Conservation (phyloP, 805 yeast species). For the Starmerella potacharoeniae region DNA sequence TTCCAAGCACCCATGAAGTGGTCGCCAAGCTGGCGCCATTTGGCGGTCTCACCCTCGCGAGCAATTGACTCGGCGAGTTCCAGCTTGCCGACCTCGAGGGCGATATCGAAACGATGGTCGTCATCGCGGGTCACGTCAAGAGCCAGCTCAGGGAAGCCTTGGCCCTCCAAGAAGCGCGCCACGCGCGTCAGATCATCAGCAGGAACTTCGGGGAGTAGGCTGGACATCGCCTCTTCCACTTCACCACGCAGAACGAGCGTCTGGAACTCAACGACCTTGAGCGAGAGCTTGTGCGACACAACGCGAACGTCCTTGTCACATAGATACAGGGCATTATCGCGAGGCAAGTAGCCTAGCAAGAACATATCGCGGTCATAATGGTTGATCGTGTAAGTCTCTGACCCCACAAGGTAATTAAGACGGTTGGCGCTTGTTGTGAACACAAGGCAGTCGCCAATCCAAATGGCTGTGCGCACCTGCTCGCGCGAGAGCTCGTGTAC, state of each 20-base stretch:
- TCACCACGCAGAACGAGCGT: constrained; percentile 93
- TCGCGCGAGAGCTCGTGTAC: constrained; percentile 65
- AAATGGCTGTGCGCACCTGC: constrained; percentile 72
- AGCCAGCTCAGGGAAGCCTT: constrained; percentile 78
- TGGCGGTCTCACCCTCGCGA: constrained; percentile 30
- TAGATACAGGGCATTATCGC: constrained; percentile 81
- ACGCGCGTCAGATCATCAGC: constrained; percentile 60
- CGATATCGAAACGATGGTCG: constrained; percentile 86
- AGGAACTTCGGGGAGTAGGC: constrained; percentile 45
- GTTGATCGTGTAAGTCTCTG: constrained; percentile 78
- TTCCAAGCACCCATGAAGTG: constrained; percentile 69
- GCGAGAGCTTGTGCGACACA: constrained; percentile 65
- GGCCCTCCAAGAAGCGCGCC: constrained; percentile 87
- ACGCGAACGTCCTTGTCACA: constrained; percentile 85
- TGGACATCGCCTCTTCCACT: constrained; percentile 54
- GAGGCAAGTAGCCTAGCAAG: constrained; percentile 76
- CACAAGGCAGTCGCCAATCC: constrained; percentile 95
- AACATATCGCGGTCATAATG: constrained; percentile 85
- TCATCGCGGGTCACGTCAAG: constrained; percentile 69
- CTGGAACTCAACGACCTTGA: constrained; percentile 87
- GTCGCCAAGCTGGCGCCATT: constrained; percentile 91
- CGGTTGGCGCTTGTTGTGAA: constrained; percentile 81
- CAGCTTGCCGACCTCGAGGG: constrained; percentile 64
- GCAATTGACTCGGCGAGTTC: constrained; percentile 61
- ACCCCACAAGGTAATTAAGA: constrained; percentile 89